Evolutionary conservation across 208 protist species (phyloP), one percentile per base, ranked within the genome.

Genomic region (Acanthamoeba polyphaga): DNA sequence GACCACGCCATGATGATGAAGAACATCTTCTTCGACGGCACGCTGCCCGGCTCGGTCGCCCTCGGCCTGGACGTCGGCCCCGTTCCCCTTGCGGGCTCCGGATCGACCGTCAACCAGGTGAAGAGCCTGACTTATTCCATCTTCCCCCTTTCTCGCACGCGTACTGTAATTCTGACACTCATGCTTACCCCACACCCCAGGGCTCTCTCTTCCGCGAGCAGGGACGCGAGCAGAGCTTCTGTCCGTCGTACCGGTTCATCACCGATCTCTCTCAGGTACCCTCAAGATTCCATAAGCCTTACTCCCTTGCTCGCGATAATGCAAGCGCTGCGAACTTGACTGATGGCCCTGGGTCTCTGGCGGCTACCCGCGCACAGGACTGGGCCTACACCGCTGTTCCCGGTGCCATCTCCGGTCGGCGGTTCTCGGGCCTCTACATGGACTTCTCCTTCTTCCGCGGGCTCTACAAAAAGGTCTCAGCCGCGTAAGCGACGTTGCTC

Each of bases 1-100:
- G 34, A 38, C 2, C 88, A 93, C 88, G 24, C 58, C 43, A 93
- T 93, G 64, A 34, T 38, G 58, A 78, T 78, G 64, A 38, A 19
- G 24, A 93, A 93, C n/a, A 93, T 93, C 24, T 93, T 93, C 62
- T 93, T 74, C 58, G 13, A 93, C 24, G 60, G 60, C 19, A 12
- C 66, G 66, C 64, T 93, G 88, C 88, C 88, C 15, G 9, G 17
- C 34, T 74, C n/a, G 46, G 46, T 51, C 12, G 46, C 46, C 62
- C 49, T 93, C 24, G 88, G 88, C 88, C 53, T 76, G 34, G 60
- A 93, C 43, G 88, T 93, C 19, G 64, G 64, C 8, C 62, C 53
- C 88, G 17, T 93, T 34, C 60, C 88, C 19, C 43, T 93, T n/a
- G 58, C 19, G 13, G 88, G 88, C 22, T 80, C 43, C 22, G 38